phyloP scores from a whole-genome alignment of 2,329 filamentous ascomycete genomes.

The Aspergillus puulaauensis region DNA sequence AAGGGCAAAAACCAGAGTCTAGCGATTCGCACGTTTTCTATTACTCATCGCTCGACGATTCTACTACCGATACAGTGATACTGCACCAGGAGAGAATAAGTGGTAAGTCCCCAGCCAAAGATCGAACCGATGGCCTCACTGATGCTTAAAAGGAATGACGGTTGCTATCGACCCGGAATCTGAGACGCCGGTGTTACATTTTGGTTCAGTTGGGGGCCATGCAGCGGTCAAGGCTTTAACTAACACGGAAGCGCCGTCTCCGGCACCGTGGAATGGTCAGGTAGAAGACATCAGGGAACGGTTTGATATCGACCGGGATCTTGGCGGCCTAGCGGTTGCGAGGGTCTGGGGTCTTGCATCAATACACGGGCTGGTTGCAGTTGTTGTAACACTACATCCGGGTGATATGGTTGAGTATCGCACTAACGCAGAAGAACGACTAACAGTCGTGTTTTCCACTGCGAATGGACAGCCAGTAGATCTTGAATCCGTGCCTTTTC shows the following conservation, averaged over 20 bases:
- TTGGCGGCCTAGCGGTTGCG: constrained; percentile 50
- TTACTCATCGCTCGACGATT: constrained; percentile 22
- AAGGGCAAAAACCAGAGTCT: neutral
- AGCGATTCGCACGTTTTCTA: constrained; percentile 14
- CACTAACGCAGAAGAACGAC: constrained; percentile 47
- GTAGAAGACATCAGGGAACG: constrained; percentile 35
- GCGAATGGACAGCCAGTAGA: constrained; percentile 16
- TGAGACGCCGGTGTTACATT: constrained; percentile 24
- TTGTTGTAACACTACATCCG: constrained; percentile 54
- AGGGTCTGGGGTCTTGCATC: constrained; percentile 57
- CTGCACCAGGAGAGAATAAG: constrained; percentile 34
- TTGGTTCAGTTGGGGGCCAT: constrained; percentile 31
- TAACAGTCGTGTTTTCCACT: constrained; percentile 38
- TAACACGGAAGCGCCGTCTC: constrained; percentile 2
- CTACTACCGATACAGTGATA: constrained; percentile 6
- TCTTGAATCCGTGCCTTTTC: neutral
- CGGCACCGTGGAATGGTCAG: constrained; percentile 29
- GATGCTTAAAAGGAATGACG: constrained; percentile 27
- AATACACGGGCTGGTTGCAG: constrained; percentile 48
- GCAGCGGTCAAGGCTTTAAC: constrained; percentile 18
- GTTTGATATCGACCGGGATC: constrained; percentile 52
- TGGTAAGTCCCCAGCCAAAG: constrained; percentile 22
- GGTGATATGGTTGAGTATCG: constrained; percentile 59
- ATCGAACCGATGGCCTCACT: constrained; percentile 7
- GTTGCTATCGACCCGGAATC: constrained; percentile 13